These are phyloP conservation scores for Hypoxylon fuscum DNA, from an alignment of 495 filamentous ascomycete species.

Conservation along the genomic window DNA sequence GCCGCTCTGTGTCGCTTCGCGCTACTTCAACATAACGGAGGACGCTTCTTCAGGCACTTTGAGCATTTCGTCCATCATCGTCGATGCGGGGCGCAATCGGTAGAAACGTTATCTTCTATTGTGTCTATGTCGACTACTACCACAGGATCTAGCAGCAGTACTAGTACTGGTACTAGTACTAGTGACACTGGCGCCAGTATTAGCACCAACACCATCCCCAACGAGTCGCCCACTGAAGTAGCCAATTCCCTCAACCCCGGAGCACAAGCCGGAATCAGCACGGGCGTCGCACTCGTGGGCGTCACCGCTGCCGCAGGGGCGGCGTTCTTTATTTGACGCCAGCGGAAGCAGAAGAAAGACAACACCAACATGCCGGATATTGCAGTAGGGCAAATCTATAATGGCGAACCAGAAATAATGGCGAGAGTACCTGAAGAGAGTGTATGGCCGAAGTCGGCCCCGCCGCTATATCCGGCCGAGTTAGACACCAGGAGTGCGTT, in stretches of 20 bases:
- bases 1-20: conserved; percentile 17
- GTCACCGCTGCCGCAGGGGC: conserved; percentile 4
- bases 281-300: conserved; percentile 16
- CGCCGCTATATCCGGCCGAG: neutral
- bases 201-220: neutral
- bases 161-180: neutral
- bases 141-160: neutral
- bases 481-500: neutral
- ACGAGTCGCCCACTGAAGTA: neutral
- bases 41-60: neutral
- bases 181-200: neutral
- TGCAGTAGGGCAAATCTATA: neutral
- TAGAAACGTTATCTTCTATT: too few species aligned
- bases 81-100: too few species aligned
- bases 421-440: neutral
- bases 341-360: neutral
- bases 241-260: conserved; percentile 16
- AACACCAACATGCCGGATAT: neutral
- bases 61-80: too few species aligned
- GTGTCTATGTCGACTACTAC: conserved; percentile 3
- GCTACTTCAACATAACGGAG: conserved; percentile 46
- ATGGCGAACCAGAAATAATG: neutral
- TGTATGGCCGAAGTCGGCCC: neutral
- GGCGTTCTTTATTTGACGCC: neutral
- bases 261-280: conserved; percentile 34